These are phyloP conservation scores for Debaryomyces prosopidis DNA, from an alignment of 805 yeast genomes.

Conservation along the genomic window DNA sequence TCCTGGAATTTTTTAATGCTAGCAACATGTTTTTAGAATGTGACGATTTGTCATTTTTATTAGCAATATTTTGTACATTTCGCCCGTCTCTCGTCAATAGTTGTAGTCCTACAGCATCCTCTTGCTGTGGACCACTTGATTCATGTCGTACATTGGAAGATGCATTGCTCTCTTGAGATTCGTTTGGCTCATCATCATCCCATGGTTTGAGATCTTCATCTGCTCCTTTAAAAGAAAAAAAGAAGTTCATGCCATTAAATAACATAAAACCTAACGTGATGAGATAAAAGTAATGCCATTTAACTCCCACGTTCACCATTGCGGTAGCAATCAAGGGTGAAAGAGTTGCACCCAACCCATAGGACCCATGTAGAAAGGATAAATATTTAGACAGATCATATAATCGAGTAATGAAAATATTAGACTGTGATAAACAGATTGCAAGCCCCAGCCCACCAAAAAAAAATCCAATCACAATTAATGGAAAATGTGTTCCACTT, in stretches of 20 bases:
- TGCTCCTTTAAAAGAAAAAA: slow-evolving; percentile 49
- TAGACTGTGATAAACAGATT: slow-evolving; percentile 48
- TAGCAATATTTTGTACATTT: neutral
- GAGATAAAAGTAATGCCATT: slow-evolving; percentile 57
- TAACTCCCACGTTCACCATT: slow-evolving; percentile 48
- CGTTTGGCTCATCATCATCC: slow-evolving; percentile 19
- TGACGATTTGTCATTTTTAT: neutral
- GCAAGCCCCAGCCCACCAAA: slow-evolving; percentile 63
- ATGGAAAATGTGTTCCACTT: slow-evolving; percentile 50
- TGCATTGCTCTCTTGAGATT: slow-evolving; percentile 2
- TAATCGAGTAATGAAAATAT: slow-evolving; percentile 51
- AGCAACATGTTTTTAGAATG: slow-evolving; percentile 20
- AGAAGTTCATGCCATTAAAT: slow-evolving; percentile 30
- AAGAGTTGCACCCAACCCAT: slow-evolving; percentile 72
- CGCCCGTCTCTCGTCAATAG: neutral
- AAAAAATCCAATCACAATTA: slow-evolving; percentile 50
- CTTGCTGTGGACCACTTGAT: neutral
- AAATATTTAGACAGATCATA: slow-evolving; percentile 56
- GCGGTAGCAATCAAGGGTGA: slow-evolving; percentile 66
- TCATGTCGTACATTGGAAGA: neutral
- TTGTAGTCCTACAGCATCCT: neutral
- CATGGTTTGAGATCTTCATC: slow-evolving; percentile 44
- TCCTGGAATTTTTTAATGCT: slow-evolving; percentile 40
- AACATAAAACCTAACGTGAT: slow-evolving; percentile 45
- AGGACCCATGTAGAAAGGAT: slow-evolving; percentile 66